Evolutionary conservation across 2,329 filamentous ascomycete genomes (phyloP), one percentile per base, ranked within the genome.

Genomic region (Albophoma yamanashiensis): DNA sequence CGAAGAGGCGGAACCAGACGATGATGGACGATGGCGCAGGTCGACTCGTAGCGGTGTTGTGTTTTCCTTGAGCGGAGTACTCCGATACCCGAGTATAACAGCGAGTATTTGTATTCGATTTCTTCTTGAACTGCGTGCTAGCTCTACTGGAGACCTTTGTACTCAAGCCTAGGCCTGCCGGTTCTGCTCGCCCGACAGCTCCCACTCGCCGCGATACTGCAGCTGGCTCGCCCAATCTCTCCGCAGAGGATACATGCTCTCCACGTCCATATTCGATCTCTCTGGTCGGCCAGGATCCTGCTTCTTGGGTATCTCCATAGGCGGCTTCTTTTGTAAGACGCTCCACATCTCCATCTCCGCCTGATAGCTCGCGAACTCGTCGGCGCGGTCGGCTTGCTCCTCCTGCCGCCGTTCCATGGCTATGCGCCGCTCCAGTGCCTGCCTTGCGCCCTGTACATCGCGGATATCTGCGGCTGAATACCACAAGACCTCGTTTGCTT

Each of bases 271-370:
- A 20, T 65, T 72, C 15, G 67, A 69, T 40, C 68, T 67, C 36
- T 66, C 64, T 31, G 68, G 42, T 17, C 63, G 66, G 4, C 68
- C 70, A 1, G 69, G 69, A 25, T 71, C 67, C 7, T 68, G 67
- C 34, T 66, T 62, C 64, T 68, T 74, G 9, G 69, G 67, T 55
- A 73, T 50, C 34, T 70, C 70, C 60, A 67, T 67, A 0, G 74
- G 75, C 2, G 76, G 75, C 39, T 70, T 67, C 65, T 68, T 71
- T 47, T 74, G 73, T 25, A 82, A 62, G 20, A 81, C 60, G 12
- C 68, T 65, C 80, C 80, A 82, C 70, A 83, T 69, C 55, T 72
- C 67, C 34, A 65, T 62, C 64, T 82, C 80, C 39, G 78, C 78
- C 31, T 69, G 64, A 52, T 71, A 71, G 58, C 74, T 76, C 2